phyloP scores from a whole-genome alignment of 306 rosid genomes.

The Erythrophleum fordii region DNA sequence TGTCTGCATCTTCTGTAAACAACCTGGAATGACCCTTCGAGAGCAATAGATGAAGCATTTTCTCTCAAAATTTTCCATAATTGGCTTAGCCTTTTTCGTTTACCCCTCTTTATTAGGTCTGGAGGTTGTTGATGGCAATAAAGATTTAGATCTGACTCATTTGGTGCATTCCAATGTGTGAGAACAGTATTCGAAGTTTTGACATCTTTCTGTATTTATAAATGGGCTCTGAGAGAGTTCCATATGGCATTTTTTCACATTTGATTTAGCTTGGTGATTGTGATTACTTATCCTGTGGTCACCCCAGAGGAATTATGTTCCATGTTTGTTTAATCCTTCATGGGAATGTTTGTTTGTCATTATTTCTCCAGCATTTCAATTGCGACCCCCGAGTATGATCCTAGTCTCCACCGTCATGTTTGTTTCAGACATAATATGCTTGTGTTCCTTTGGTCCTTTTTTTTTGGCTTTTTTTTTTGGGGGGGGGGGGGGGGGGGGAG shows the following conservation, averaged over 20 bases:
- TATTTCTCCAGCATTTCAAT: no score
- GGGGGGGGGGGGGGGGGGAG: no score
- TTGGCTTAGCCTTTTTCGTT: neutral
- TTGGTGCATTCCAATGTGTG: constrained; percentile 26
- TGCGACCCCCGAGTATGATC: no score
- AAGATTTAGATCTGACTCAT: constrained; percentile 30
- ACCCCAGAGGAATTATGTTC: no score
- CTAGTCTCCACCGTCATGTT: no score
- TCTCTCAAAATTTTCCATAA: constrained; percentile 5
- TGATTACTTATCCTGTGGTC: neutral
- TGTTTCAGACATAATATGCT: no score
- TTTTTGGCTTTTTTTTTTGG: no score
- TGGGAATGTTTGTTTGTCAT: neutral
- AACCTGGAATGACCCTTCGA: constrained; percentile 47
- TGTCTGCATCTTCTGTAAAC: constrained; percentile 61
- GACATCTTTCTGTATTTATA: constrained; percentile 7
- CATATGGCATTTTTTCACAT: constrained; percentile 17
- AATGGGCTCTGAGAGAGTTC: constrained; percentile 3
- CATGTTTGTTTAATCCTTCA: neutral
- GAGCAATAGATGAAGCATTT: constrained; percentile 6
- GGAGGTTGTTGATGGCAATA: constrained; percentile 41
- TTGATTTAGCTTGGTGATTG: constrained; percentile 21
- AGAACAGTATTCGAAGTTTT: constrained; percentile 41
- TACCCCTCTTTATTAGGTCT: constrained; percentile 17
- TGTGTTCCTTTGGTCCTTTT: no score